Evolutionary conservation across 192 early-diverging fungal species (phyloP).

Genomic region (Borealophlyctis nickersoniae): DNA sequence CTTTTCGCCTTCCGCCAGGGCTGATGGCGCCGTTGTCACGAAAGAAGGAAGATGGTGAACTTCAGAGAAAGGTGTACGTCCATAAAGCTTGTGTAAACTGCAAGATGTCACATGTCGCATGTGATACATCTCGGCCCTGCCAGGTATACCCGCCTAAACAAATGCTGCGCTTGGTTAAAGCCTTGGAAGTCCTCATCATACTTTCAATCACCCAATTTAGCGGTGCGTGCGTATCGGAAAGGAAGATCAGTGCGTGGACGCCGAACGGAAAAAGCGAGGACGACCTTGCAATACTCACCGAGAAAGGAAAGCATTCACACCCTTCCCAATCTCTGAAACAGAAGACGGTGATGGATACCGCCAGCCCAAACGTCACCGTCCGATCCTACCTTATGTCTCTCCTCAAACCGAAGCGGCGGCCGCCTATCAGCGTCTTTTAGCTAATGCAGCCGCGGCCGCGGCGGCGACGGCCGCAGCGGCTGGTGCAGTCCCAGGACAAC

Average conservation of each 20-base stretch:
- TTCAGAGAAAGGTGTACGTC: slow-evolving; percentile 23
- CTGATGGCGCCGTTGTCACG: neutral
- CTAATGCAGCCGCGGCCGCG: too few relatives aligned
- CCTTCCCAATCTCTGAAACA: too few relatives aligned
- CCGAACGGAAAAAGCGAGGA: slow-evolving; percentile 54
- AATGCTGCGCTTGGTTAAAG: neutral
- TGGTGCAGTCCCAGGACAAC: too few relatives aligned
- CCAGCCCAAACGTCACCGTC: too few relatives aligned
- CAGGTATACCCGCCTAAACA: slow-evolving; percentile 24
- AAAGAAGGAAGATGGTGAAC: neutral
- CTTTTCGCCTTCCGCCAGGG: neutral
- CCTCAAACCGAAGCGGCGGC: too few relatives aligned
- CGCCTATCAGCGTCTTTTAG: too few relatives aligned
- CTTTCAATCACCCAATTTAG: slow-evolving; percentile 3
- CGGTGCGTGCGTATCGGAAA: slow-evolving; percentile 50
- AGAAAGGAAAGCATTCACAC: too few relatives aligned
- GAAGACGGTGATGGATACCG: too few relatives aligned
- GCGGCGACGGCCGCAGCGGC: too few relatives aligned
- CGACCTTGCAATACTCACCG: too few relatives aligned
- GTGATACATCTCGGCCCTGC: slow-evolving; percentile 50
- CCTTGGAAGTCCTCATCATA: neutral
- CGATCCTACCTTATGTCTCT: too few relatives aligned
- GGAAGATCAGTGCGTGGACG: slow-evolving; percentile 49
- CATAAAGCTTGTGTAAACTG: slow-evolving; percentile 35
- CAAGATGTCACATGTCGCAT: slow-evolving; percentile 35